Evolutionary conservation across 108 stramenopile species (phyloP), one percentile per base, ranked within the genome.

Genomic region (Cyclotella cryptica): DNA sequence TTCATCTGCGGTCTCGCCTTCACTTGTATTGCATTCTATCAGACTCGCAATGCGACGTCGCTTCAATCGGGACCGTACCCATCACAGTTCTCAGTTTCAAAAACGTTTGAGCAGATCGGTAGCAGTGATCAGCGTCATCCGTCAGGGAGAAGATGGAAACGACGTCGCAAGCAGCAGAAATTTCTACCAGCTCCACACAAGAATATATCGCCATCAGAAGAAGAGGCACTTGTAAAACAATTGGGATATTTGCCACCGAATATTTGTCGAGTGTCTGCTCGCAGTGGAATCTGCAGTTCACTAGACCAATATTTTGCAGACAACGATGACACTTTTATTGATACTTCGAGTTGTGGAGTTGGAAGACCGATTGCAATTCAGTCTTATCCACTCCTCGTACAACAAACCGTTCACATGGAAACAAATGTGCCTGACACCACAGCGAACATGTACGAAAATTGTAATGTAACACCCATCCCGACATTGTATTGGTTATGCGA

Each of bases 221-320:
- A 78, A 57, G 66, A 42, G 13, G 73, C 81, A 12, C 59, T 90
- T 12, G 18, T 78, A 35, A 26, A 72, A 13, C 91, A 92, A 57
- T 79, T 92, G 27, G 91, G 91, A 42, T 90, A 90, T 78, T 35
- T 92, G 13, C 91, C 91, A 0, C 58, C 86, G n/a, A 92, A 92
- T 78, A 81, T 84, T 19, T 84, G 85, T 14, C 0, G 59, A 10
- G 83, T 92, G 9, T 87, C 88, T 1, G 87, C 91, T 27, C 66
- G 88, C 53, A 74, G 77, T 24, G 61, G 80, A 43, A 21, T 17
- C 12, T 9, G 15, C 29, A 47, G 28, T 8, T 11, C 35, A 19
- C 52, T 45, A 35, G 4, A 26, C 24, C 9, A 47, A 49, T 59
- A 1, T 21, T 17, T 13, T 15, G 58, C 27, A 19, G 10, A 59